These are phyloP conservation scores for Euptelea pleiosperma DNA, from an alignment of 164 flowering plant species.

Conservation along the genomic window DNA sequence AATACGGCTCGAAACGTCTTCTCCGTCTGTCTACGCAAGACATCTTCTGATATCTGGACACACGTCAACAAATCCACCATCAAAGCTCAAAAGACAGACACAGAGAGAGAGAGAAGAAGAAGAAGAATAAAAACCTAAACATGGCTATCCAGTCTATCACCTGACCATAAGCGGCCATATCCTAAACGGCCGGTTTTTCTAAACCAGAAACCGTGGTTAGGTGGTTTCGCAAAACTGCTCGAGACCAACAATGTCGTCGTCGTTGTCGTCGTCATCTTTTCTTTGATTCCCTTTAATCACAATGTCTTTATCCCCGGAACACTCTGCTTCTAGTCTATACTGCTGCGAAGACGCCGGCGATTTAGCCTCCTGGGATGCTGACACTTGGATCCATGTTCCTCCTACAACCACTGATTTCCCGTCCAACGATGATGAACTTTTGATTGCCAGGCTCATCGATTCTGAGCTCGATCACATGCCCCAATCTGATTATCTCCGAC, in stretches of 20 bases:
- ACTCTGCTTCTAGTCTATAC: constrained; percentile 23
- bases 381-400: constrained; percentile 12
- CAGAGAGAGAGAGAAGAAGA: too few relatives aligned
- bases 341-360: constrained; percentile 28
- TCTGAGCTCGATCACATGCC: constrained; percentile 45
- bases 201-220: background rate
- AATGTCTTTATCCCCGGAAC: constrained; percentile 16
- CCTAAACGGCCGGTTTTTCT: background rate
- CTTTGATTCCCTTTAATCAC: background rate
- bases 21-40: background rate
- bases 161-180: constrained; percentile 11
- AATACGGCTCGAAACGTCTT: background rate
- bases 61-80: background rate
- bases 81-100: background rate
- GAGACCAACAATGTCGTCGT: constrained; percentile 6
- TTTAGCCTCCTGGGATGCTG: constrained; percentile 16
- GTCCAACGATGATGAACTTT: constrained; percentile 19
- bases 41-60: background rate
- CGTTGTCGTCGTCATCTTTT: constrained; percentile 2
- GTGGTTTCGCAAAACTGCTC: background rate
- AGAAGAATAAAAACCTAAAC: too few relatives aligned
- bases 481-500: constrained; percentile 31
- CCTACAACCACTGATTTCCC: constrained; percentile 4
- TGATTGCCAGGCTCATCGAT: constrained; percentile 25
- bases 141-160: background rate